Evolutionary conservation across 1,284 basidiomycete species (phyloP).

Genomic region (Sparassis latifolia): DNA sequence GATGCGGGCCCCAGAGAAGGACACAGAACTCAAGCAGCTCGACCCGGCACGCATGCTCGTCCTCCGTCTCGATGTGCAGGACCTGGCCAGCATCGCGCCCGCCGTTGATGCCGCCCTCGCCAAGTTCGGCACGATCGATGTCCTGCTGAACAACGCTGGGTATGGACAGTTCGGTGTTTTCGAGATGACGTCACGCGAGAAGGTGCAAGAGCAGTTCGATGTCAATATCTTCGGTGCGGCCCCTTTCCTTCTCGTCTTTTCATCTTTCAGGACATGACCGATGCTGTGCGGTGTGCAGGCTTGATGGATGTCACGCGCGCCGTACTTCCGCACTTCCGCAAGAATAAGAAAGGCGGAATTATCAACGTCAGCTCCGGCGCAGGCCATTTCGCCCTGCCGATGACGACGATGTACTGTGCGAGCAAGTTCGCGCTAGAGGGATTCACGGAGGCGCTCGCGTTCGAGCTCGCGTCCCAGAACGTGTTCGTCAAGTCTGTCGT

Average conservation of each 20-base stretch:
- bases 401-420: too few species aligned
- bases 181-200: slow-evolving; percentile 18
- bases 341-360: too few species aligned
- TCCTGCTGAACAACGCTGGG: slow-evolving; percentile 40
- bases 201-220: slow-evolving; percentile 29
- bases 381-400: too few species aligned
- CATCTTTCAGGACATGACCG: not conserved
- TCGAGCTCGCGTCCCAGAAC: too few species aligned
- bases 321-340: too few species aligned
- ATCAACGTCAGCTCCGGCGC: too few species aligned
- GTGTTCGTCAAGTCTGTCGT: too few species aligned
- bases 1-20: slow-evolving; percentile 21
- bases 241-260: slow-evolving; percentile 26
- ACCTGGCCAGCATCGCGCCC: slow-evolving; percentile 18
- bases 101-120: slow-evolving; percentile 29
- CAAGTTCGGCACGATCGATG: slow-evolving; percentile 34
- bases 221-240: slow-evolving; percentile 32
- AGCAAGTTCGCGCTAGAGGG: too few species aligned
- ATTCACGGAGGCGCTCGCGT: too few species aligned
- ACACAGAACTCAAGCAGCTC: slow-evolving; percentile 18
- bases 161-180: slow-evolving; percentile 24
- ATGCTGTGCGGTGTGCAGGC: too few species aligned
- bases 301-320: too few species aligned
- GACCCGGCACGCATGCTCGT: slow-evolving; percentile 26
- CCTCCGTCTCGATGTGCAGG: slow-evolving; percentile 34